A percentile compares a stretch with the other conserved stretches of the same genome.
These are phyloP conservation scores for Scenedesmus sp. DNA, from an alignment of 163 green algal genomes.

Conservation along the genomic window DNA sequence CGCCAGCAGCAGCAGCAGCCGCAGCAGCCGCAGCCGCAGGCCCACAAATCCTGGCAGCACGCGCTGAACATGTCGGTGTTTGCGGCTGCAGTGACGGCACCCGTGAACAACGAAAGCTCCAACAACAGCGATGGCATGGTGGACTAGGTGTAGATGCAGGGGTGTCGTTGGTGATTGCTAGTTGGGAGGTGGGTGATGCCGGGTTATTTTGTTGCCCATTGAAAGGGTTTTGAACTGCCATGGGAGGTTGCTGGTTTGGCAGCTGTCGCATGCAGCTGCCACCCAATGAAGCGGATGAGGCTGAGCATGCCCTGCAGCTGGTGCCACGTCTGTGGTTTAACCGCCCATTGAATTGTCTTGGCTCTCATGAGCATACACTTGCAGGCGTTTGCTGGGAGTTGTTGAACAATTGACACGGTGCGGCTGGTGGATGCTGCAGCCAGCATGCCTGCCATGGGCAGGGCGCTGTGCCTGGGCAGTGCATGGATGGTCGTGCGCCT, in stretches of 20 bases:
- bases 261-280: no score
- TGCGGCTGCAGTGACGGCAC: background rate
- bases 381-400: background rate
- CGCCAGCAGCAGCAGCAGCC: slow-evolving; percentile 18
- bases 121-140: slow-evolving; percentile 41
- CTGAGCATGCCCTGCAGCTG: no score
- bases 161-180: background rate
- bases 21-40: background rate
- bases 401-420: background rate
- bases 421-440: background rate
- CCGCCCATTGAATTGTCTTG: no score
- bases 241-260: no score
- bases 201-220: no score
- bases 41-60: slow-evolving; percentile 10
- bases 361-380: no score
- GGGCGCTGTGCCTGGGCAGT: background rate
- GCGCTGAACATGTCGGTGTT: slow-evolving; percentile 17
- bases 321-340: no score
- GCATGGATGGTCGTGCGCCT: background rate
- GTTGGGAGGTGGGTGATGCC: no score
- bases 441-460: background rate
- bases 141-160: background rate
- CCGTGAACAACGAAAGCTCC: background rate
- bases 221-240: no score
- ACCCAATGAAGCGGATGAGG: no score